Conservation (phyloP, 2,329 filamentous ascomycete species). For the Mycogone perniciosa region DNA sequence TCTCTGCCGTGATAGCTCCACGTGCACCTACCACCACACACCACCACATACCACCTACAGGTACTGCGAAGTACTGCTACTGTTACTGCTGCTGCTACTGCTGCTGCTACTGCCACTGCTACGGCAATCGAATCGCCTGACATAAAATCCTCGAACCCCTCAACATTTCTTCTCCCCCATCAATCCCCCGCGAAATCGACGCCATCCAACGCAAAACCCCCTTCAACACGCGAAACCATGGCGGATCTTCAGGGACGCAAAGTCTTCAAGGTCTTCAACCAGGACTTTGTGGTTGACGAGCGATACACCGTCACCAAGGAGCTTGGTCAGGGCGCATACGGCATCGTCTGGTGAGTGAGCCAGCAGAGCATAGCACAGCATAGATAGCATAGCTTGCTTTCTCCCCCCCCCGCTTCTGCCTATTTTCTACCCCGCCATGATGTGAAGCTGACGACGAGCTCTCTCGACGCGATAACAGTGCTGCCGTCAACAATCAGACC, state of each 20-base stretch:
- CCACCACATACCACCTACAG: too few species aligned
- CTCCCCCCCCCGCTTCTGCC: conserved; percentile 15
- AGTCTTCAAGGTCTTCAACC: conserved; percentile 99
- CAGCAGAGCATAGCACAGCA: conserved; percentile 2
- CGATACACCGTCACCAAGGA: conserved; percentile 98
- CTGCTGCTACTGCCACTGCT: too few species aligned
- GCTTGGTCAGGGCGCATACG: conserved; percentile 94
- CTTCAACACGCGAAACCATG: conserved; percentile 22
- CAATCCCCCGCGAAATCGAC: background rate
- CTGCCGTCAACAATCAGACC: conserved; percentile 84
- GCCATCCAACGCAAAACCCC: background rate
- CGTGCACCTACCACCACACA: too few species aligned
- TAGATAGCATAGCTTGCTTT: conserved; percentile 8
- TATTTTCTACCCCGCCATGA: conserved; percentile 22
- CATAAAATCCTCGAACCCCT: background rate
- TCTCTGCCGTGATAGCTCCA: too few species aligned
- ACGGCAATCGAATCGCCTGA: background rate
- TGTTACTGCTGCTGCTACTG: too few species aligned
- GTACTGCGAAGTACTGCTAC: too few species aligned
- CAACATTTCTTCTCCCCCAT: background rate
- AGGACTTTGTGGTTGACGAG: conserved; percentile 98
- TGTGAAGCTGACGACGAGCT: conserved; percentile 20
- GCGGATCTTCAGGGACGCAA: conserved; percentile 56
- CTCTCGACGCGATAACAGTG: conserved; percentile 47
- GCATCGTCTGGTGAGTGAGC: conserved; percentile 80